These are phyloP conservation scores for Penicillium sp. DNA, from an alignment of 2,329 filamentous ascomycete genomes.

Conservation along the genomic window DNA sequence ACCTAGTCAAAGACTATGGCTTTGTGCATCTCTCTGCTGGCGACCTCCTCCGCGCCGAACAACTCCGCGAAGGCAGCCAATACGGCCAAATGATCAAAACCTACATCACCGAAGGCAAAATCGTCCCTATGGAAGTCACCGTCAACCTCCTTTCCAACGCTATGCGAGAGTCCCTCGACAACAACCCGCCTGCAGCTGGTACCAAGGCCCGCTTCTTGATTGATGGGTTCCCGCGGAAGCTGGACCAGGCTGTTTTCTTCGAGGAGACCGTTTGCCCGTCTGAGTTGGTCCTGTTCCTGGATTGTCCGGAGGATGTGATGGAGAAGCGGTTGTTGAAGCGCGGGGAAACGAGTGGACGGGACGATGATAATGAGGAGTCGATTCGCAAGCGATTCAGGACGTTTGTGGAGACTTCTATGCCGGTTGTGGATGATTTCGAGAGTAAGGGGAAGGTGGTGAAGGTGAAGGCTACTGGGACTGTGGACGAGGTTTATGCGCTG, in stretches of 20 bases:
- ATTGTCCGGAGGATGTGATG: conserved; percentile 90
- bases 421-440: conserved; percentile 85
- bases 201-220: conserved; percentile 72
- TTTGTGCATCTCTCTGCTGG: conserved; percentile 94
- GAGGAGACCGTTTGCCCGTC: conserved; percentile 85
- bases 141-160: conserved; percentile 92
- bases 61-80: conserved; percentile 80
- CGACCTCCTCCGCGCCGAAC: conserved; percentile 90
- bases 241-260: conserved; percentile 95
- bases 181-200: conserved; percentile 39
- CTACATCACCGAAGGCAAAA: conserved; percentile 91
- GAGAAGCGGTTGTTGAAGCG: conserved; percentile 79
- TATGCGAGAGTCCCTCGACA: conserved; percentile 72
- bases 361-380: conserved; percentile 92
- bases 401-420: conserved; percentile 96
- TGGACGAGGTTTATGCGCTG: conserved; percentile 66
- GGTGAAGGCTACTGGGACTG: conserved; percentile 70
- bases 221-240: conserved; percentile 89
- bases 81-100: conserved; percentile 91
- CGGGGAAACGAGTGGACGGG: conserved; percentile 87
- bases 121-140: conserved; percentile 99
- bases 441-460: conserved; percentile 76
- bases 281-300: conserved; percentile 87
- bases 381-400: conserved; percentile 96
- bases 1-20: conserved; percentile 82